Percentiles rank a stretch among this genome's conserved stretches.
These are phyloP conservation scores for Thalassiosira pacifica DNA, from an alignment of 352 stramenopile genomes.

Conservation along the genomic window DNA sequence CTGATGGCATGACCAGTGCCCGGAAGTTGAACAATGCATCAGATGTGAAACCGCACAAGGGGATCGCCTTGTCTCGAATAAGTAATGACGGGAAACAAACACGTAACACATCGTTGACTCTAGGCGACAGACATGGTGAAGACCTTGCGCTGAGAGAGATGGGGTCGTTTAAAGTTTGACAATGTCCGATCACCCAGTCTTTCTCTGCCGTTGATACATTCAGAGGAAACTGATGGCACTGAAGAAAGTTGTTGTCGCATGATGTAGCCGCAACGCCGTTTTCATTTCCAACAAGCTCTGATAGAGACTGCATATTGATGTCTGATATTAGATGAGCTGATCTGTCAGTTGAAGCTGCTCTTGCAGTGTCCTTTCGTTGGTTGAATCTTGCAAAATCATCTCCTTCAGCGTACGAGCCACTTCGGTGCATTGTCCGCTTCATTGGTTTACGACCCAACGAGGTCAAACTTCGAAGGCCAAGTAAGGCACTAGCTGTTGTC, in stretches of 20 bases:
- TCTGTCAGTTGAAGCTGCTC: slow-evolving; percentile 14
- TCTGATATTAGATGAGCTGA: slow-evolving; percentile 10
- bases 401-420: slow-evolving; percentile 20
- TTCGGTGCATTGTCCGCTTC: slow-evolving; percentile 23
- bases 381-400: slow-evolving; percentile 5
- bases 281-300: slow-evolving; percentile 12
- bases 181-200: slow-evolving; percentile 71
- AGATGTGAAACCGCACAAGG: slow-evolving; percentile 58
- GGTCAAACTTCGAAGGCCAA: background rate
- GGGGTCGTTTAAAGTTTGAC: background rate
- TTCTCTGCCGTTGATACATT: slow-evolving; percentile 59
- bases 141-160: background rate
- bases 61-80: slow-evolving; percentile 66
- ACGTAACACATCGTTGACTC: slow-evolving; percentile 70
- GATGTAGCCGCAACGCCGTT: background rate
- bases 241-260: slow-evolving; percentile 38
- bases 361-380: background rate
- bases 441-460: slow-evolving; percentile 20
- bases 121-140: slow-evolving; percentile 14
- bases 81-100: slow-evolving; percentile 70
- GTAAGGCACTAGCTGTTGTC: too few relatives aligned
- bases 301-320: slow-evolving; percentile 25
- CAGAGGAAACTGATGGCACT: slow-evolving; percentile 67
- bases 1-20: slow-evolving; percentile 78
- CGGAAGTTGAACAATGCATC: slow-evolving; percentile 75